A percentile compares a stretch with the other conserved stretches of the same genome.
phyloP scores from a whole-genome alignment of 768 basidiomycete species.

The Russula sp. region DNA sequence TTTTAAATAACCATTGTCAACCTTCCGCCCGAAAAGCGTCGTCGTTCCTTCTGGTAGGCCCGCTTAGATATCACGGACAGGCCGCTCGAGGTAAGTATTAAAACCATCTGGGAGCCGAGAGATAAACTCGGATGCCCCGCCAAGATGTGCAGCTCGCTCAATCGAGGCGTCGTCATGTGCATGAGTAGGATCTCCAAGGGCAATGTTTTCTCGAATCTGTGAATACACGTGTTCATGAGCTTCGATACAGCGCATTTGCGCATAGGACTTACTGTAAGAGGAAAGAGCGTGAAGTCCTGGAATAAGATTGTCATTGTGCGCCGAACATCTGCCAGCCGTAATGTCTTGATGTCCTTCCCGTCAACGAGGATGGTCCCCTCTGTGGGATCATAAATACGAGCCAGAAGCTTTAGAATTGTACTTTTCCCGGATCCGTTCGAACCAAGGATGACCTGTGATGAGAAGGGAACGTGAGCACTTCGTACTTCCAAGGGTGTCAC shows the following conservation, averaged over 20 bases:
- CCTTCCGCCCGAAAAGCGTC: constrained; percentile 55
- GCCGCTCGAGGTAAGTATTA: constrained; percentile 66
- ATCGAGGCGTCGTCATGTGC: constrained; percentile 52
- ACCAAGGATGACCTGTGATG: constrained; percentile 64
- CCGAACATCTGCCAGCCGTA: constrained; percentile 57
- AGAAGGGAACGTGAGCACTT: neutral
- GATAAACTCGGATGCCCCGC: constrained; percentile 63
- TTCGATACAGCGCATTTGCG: neutral
- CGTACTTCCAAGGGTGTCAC: neutral
- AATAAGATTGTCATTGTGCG: constrained; percentile 66
- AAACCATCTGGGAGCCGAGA: constrained; percentile 59
- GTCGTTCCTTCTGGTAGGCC: constrained; percentile 57
- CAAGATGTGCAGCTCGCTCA: constrained; percentile 58
- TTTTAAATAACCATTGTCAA: constrained; percentile 26
- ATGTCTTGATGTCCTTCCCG: constrained; percentile 52
- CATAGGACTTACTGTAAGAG: constrained; percentile 51
- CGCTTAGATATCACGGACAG: constrained; percentile 61
- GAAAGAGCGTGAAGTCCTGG: constrained; percentile 78
- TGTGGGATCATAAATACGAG: constrained; percentile 61
- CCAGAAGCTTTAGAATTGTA: constrained; percentile 69
- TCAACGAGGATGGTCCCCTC: constrained; percentile 67
- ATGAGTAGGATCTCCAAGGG: constrained; percentile 58
- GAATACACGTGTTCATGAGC: neutral
- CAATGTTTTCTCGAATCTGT: constrained; percentile 75
- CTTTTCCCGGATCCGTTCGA: constrained; percentile 76